Evolutionary conservation across 1,284 basidiomycete species (phyloP), one percentile per base, ranked within the genome.

Genomic region (Ceratorhiza oryzae-sativae): DNA sequence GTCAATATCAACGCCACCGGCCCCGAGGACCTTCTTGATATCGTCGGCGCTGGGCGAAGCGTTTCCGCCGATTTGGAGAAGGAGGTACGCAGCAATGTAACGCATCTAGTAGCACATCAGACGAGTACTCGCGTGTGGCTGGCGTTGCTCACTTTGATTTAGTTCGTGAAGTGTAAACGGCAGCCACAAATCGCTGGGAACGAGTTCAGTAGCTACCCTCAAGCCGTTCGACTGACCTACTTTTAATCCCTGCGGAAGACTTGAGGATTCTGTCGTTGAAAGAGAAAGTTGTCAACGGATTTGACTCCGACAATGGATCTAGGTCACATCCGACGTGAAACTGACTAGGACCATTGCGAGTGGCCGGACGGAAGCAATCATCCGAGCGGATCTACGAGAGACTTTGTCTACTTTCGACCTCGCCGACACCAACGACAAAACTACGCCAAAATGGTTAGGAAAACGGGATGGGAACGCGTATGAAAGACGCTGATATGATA

Each of bases 71-170:
- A 90, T 88, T 83, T 93, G 91, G 84, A 98, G 94, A 82, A 99
- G 94, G 77, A 99, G 89, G 87, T 98, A 99, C 78, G 94, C 95
- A 85, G 96, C 97, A 84, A 99, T 87, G 84, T 97, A 87, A 87
- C 94, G 94, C 95, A 97, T 97, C 92, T 94, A 68, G 71, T 80
- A 51, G 81, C 81, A 80, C 79, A 70, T 73, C 77, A 77, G 71
- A n/a, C 45, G 32, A 42, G 12, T 56, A 34, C 27, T 62, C 34
- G 32, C 9, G 10, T 27, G 51, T 34, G 15, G 9, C 30, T 36
- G 27, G 12, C 36, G 42, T 23, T n/a, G 32, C 49, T 45, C 59
- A 71, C 56, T 56, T 61, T 51, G 55, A 56, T 46, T 51, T 59
- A 75, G 59, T 32, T 46, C 49, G 34, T 68, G 42, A 58, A 30